Evolutionary conservation across 2,329 filamentous ascomycete genomes (phyloP), one percentile per base, ranked within the genome.

Genomic region (Penicillium sp.): DNA sequence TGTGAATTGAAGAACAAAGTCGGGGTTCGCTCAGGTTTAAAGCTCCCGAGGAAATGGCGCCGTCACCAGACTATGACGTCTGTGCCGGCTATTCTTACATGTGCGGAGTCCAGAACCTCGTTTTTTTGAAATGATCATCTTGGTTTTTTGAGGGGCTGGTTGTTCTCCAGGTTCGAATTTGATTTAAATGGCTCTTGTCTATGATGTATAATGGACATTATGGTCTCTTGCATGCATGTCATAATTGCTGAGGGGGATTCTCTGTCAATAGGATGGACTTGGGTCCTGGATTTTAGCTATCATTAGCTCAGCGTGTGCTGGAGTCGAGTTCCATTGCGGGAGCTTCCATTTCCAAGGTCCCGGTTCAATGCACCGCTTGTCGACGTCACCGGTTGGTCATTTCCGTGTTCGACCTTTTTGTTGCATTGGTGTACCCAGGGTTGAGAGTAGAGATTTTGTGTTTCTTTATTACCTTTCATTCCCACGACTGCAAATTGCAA

Each of bases 331-430:
- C 39, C 39, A 42, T 42, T 14, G n/a, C 16, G 16, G n/a, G 39
- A 42, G 39, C 39, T 42, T 42, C n/a, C n/a, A 42, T 42, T 43
- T 51, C 35, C 35, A 29, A 44, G 50, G 39, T 54, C 55, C 27
- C 29, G 55, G 48, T 50, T 47, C 23, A 29, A 54, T 39, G 43
- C 39, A 47, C 53, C 50, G 29, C 27, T 44, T 44, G 47, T 60
- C 66, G 65, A 69, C 67, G 67, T 69, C 67, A 69, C 64, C 60
- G 57, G 49, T 58, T 53, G 54, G 59, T 69, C 67, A 68, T 68
- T 37, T 19, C 55, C 59, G 53, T 31, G 33, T 58, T 49, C 35
- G 52, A 25, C 52, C 33, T 39, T 33, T 21, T 19, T 16, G 50
- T 21, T 16, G 48, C 39, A 54, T 37, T 37, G 35, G 14, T 3